Conservation (phyloP, 1,284 basidiomycete species). For the Exsudoporus floridanus region DNA sequence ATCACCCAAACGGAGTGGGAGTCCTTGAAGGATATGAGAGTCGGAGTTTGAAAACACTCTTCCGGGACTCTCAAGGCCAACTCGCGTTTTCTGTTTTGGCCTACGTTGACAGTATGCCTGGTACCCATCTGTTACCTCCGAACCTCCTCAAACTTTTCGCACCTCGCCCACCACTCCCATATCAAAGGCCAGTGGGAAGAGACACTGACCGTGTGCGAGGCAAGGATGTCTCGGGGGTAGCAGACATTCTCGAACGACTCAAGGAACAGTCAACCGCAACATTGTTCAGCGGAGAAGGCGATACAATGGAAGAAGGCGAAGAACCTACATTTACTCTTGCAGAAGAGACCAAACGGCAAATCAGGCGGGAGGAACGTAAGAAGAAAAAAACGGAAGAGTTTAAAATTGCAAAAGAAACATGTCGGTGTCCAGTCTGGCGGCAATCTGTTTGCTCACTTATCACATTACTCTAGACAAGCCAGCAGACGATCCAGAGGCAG, state of each 20-base stretch:
- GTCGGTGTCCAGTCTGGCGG: constrained; percentile 47
- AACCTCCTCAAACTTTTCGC: constrained; percentile 95
- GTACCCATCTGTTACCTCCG: constrained; percentile 86
- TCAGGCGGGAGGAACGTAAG: constrained; percentile 77
- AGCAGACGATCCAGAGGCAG: constrained; percentile 86
- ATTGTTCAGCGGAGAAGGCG: constrained; percentile 56
- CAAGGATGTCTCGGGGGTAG: constrained; percentile 77
- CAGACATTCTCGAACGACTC: constrained; percentile 66
- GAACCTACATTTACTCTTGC: constrained; percentile 75
- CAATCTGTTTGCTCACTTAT: constrained; percentile 10
- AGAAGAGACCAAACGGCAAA: constrained; percentile 76
- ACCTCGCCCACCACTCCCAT: constrained; percentile 84
- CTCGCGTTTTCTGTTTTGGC: constrained; percentile 10
- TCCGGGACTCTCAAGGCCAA: not conserved
- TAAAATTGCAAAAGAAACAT: constrained; percentile 78
- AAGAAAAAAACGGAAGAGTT: constrained; percentile 80
- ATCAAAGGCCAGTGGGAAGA: constrained; percentile 78
- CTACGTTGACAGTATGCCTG: constrained; percentile 54
- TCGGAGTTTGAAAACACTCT: constrained; percentile 32
- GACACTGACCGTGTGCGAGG: constrained; percentile 73
- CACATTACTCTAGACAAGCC: constrained; percentile 71
- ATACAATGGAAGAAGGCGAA: constrained; percentile 76
- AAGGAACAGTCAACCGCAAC: constrained; percentile 74
- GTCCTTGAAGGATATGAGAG: constrained; percentile 7
- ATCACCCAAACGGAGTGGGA: constrained; percentile 9